phyloP scores from a whole-genome alignment of 2,329 filamentous ascomycete species.

The Diaporthe ampelina region DNA sequence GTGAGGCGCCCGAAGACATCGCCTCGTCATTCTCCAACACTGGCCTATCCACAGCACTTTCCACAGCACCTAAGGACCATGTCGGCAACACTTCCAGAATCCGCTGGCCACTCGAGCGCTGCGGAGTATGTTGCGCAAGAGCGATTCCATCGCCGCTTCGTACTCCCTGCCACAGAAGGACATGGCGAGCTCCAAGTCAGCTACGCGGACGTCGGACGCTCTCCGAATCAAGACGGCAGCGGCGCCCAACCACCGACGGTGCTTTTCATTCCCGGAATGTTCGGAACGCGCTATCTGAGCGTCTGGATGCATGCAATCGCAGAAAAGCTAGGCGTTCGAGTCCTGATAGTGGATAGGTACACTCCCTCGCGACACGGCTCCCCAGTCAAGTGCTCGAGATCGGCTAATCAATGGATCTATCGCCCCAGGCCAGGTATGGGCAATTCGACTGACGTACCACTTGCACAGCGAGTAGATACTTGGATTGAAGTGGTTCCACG shows the following conservation, averaged over 20 bases:
- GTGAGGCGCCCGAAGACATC: neutral
- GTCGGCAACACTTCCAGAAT: neutral
- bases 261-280: constrained; percentile 44
- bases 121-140: constrained; percentile 21
- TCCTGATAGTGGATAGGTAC: constrained; percentile 41
- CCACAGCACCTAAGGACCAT: no score
- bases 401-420: neutral
- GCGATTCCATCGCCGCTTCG: constrained; percentile 41
- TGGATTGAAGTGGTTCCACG: constrained; percentile 43
- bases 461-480: constrained; percentile 18
- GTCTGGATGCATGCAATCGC: constrained; percentile 38
- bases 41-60: neutral
- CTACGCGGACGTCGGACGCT: constrained; percentile 37
- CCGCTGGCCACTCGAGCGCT: neutral
- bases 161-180: constrained; percentile 38
- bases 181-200: constrained; percentile 43
- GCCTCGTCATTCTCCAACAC: neutral
- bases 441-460: constrained; percentile 34
- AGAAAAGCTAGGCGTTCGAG: constrained; percentile 40
- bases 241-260: constrained; percentile 19
- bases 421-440: constrained; percentile 42
- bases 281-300: constrained; percentile 40
- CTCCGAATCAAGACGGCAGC: neutral
- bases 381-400: neutral
- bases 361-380: neutral